phyloP scores from a whole-genome alignment of 2,329 filamentous ascomycete species.

The Truncatella angustata region DNA sequence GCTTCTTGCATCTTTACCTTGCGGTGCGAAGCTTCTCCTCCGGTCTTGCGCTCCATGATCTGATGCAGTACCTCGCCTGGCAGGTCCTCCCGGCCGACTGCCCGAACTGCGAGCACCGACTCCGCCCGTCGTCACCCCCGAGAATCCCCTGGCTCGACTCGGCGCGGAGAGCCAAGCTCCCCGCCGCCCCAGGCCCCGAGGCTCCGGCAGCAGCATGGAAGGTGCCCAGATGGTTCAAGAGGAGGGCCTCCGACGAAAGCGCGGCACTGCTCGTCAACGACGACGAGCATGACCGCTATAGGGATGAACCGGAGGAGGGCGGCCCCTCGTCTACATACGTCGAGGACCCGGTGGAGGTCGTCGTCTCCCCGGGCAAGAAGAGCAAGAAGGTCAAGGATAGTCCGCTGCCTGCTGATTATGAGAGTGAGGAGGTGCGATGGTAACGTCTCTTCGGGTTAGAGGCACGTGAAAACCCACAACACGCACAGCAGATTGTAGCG shows the following conservation, averaged over 20 bases:
- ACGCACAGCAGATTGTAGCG: no score
- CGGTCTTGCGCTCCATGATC: constrained; percentile 36
- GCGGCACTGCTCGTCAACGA: constrained; percentile 9
- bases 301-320: constrained; percentile 14
- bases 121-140: constrained; percentile 30
- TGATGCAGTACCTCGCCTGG: constrained; percentile 38
- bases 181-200: constrained; percentile 27
- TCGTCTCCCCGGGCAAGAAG: constrained; percentile 18
- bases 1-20: constrained; percentile 36
- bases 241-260: neutral
- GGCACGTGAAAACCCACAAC: no score
- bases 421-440: neutral
- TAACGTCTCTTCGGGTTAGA: neutral
- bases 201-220: constrained; percentile 10
- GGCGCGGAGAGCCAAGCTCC: constrained; percentile 14
- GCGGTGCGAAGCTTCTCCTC: constrained; percentile 36
- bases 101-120: constrained; percentile 36
- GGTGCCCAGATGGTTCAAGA: neutral
- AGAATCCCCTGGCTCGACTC: constrained; percentile 20
- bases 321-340: constrained; percentile 9
- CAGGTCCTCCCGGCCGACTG: constrained; percentile 37
- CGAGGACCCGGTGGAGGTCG: constrained; percentile 18
- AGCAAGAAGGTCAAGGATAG: constrained; percentile 11
- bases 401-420: neutral
- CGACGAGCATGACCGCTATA: constrained; percentile 14